Evolutionary conservation across 768 basidiomycete species (phyloP), one percentile per base, ranked within the genome.

Genomic region (Lyophyllum semitale): DNA sequence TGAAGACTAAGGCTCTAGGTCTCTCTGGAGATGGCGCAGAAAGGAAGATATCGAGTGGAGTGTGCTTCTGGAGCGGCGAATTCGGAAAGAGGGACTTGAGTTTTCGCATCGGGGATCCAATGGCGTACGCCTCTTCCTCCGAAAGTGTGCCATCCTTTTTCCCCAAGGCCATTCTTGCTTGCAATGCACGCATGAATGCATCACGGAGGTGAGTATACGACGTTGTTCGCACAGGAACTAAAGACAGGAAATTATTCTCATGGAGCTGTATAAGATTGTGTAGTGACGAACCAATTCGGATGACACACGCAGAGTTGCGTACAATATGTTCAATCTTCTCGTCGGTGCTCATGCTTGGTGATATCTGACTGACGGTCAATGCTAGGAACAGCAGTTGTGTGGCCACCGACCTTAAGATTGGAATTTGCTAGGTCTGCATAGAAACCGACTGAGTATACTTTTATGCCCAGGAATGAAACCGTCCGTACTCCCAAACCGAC

Each of bases 381-480:
- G 37, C 25, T 29, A 45, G 18, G 17, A 23, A 46, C 23, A 45
- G 8, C 43, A 30, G 33, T n/a, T 37, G 35, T 40, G 3, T 32
- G 46, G 33, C 18, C 9, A 64, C 74, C 48, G 48, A 88, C 88
- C 50, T 79, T 78, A 54, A 91, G 76, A 38, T 76, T 78, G 0
- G 86, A 82, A 57, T 85, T 82, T n/a, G 75, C 63, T 41, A 93
- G 72, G 67, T 96, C 93, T 6, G 91, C 89, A 68, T 96, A 97
- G 72, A 97, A 93, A 2, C 83, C 95, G 30, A 93, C 84, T 11
- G 89, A 89, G 71, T 97, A 97, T 15, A 96, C 94, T 66, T 91
- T 85, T 59, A 97, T 83, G 7, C 87, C 80, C 35, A 96, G 77
- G 71, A 97, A 94, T 13, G 93, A 93, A 27, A 97, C 93, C 0